phyloP scores from a whole-genome alignment of 225 moss, liverwort and hornwort genomes.

The Pseudisothecium myosuroides region DNA sequence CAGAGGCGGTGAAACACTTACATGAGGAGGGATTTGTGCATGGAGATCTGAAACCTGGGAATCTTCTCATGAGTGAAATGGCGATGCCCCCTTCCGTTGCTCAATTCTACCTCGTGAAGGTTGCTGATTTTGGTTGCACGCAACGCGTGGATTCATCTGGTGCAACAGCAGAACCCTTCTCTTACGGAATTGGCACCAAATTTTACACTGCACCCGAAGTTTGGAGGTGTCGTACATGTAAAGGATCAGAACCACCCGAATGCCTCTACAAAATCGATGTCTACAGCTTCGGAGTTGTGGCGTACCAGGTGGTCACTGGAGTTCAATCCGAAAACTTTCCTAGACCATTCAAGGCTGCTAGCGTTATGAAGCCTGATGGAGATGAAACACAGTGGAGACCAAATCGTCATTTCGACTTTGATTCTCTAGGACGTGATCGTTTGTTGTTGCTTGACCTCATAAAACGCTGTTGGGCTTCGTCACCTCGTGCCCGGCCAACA shows the following conservation, averaged over 20 bases:
- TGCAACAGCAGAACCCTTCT: not conserved
- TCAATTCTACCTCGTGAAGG: not conserved
- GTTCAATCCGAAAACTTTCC: not conserved
- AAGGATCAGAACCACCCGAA: not conserved
- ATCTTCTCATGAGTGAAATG: not conserved
- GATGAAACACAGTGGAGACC: not conserved
- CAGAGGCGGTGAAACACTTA: not conserved
- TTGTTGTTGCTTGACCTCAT: not conserved
- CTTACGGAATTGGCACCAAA: not conserved
- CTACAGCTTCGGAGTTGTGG: not conserved
- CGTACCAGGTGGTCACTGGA: not conserved
- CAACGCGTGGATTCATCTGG: not conserved
- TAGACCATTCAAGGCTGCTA: not conserved
- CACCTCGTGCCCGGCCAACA: not conserved
- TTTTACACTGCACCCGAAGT: not conserved
- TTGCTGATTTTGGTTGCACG: not conserved
- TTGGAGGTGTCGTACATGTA: rapidly evolving
- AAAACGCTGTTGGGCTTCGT: not conserved
- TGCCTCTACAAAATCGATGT: not conserved
- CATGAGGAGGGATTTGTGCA: not conserved
- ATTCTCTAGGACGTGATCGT: not conserved
- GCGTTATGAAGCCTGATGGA: not conserved
- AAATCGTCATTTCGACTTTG: not conserved
- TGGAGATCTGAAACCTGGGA: not conserved
- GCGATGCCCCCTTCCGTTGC: not conserved